phyloP scores from a whole-genome alignment of 768 basidiomycete genomes.

The Xerocomellus intermedius region DNA sequence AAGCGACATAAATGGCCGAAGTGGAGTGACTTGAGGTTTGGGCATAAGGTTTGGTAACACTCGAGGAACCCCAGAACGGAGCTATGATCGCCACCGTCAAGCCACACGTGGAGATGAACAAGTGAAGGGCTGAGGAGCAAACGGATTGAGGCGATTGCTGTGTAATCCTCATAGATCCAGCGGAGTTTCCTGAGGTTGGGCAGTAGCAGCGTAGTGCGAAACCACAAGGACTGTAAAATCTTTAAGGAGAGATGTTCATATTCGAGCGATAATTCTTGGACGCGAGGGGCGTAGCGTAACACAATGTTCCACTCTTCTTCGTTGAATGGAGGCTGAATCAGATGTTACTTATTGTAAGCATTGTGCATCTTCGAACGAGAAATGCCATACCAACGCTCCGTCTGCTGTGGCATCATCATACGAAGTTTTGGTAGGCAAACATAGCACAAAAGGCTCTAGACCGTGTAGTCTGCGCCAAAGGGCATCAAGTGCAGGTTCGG shows the following conservation, averaged over 20 bases:
- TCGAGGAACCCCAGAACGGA: conserved; percentile 5
- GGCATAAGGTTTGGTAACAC: conserved; percentile 1
- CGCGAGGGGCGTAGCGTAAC: conserved; percentile 5
- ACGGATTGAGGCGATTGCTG: background rate
- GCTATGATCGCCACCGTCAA: background rate
- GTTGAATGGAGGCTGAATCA: background rate
- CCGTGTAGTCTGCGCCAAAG: conserved; percentile 12
- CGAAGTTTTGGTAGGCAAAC: background rate
- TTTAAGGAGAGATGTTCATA: background rate
- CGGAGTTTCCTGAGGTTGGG: conserved; percentile 6
- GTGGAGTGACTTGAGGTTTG: conserved; percentile 5
- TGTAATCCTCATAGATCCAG: background rate
- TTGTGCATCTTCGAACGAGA: background rate
- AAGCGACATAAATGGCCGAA: background rate
- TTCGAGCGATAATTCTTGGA: conserved; percentile 2
- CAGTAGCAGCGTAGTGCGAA: conserved; percentile 3
- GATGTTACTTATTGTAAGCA: background rate
- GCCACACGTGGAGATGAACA: background rate
- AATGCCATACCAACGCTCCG: background rate
- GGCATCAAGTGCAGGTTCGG: conserved; percentile 15
- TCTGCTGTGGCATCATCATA: background rate
- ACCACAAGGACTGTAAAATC: conserved; percentile 1
- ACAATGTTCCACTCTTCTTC: conserved; percentile 5
- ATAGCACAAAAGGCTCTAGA: conserved; percentile 4
- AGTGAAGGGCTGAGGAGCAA: conserved; percentile 11